Percentiles rank a stretch among this genome's conserved stretches.
Conservation (phyloP, 352 stramenopile species). For the Phytophthora chlamydospora region DNA sequence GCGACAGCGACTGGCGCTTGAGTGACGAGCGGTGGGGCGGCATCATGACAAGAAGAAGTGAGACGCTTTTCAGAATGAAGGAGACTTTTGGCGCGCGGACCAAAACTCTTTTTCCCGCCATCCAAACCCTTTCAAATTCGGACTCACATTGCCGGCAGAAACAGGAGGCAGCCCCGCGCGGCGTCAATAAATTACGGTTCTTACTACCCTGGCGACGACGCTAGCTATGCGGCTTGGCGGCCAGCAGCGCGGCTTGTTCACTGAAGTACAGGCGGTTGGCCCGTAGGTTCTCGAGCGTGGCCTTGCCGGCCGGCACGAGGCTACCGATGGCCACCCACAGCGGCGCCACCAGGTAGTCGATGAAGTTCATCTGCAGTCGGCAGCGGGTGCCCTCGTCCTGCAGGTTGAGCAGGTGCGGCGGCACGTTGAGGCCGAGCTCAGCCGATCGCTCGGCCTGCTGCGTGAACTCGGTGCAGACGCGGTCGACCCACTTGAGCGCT, state of each 20-base stretch:
- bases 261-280: slow-evolving; percentile 77
- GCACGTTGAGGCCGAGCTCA: slow-evolving; percentile 61
- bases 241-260: slow-evolving; percentile 61
- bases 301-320: slow-evolving; percentile 60
- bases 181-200: slow-evolving; percentile 21
- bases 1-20: slow-evolving; percentile 60
- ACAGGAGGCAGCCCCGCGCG: too few species aligned
- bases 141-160: too few species aligned
- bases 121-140: too few species aligned
- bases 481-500: slow-evolving; percentile 69
- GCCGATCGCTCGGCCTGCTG: slow-evolving; percentile 68
- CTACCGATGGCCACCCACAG: slow-evolving; percentile 67
- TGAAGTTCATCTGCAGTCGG: slow-evolving; percentile 84
- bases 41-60: neutral
- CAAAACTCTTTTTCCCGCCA: too few species aligned
- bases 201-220: neutral
- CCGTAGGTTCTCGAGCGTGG: slow-evolving; percentile 56
- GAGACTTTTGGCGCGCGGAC: too few species aligned
- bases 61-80: neutral
- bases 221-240: slow-evolving; percentile 34
- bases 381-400: slow-evolving; percentile 68
- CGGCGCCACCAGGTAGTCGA: slow-evolving; percentile 83
- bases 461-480: slow-evolving; percentile 82
- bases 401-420: slow-evolving; percentile 78
- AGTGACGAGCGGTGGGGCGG: slow-evolving; percentile 14